Percentiles rank a stretch among this genome's conserved stretches.
Conservation (phyloP, 768 basidiomycete species). For the Peribolospora baueri region DNA sequence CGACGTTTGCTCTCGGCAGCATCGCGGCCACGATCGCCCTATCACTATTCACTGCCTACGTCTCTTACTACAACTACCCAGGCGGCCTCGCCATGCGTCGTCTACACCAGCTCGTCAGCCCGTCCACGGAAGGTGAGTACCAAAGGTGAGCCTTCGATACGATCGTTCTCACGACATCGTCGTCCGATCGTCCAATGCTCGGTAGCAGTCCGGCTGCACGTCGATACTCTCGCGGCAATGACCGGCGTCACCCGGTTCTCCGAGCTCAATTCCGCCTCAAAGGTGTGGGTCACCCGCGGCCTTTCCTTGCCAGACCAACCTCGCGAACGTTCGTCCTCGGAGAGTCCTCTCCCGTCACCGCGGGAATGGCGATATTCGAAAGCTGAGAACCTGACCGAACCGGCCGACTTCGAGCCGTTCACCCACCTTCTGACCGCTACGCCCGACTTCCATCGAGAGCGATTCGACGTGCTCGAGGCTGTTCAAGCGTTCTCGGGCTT, state of each 20-base stretch:
- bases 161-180: not conserved
- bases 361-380: conserved; percentile 51
- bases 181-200: not conserved
- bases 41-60: conserved; percentile 30
- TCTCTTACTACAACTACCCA: conserved; percentile 63
- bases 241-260: conserved; percentile 73
- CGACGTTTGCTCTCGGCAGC: conserved; percentile 22
- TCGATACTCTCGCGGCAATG: conserved; percentile 65
- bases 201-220: conserved; percentile 39
- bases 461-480: conserved; percentile 10
- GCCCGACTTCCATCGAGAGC: not conserved
- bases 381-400: conserved; percentile 29
- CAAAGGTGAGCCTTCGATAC: not conserved
- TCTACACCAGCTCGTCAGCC: conserved; percentile 28
- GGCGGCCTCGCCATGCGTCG: conserved; percentile 47
- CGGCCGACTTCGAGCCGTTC: conserved; percentile 2
- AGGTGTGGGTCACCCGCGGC: conserved; percentile 6
- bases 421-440: conserved; percentile 2
- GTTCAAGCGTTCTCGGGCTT: not conserved
- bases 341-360: not conserved
- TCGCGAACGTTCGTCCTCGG: not conserved
- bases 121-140: not conserved
- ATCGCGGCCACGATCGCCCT: conserved; percentile 30
- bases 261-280: conserved; percentile 24
- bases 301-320: conserved; percentile 2